Evolutionary conservation across 331 rosid species (phyloP), one percentile per base, ranked within the genome.

Genomic region (Prunus yedoensis): DNA sequence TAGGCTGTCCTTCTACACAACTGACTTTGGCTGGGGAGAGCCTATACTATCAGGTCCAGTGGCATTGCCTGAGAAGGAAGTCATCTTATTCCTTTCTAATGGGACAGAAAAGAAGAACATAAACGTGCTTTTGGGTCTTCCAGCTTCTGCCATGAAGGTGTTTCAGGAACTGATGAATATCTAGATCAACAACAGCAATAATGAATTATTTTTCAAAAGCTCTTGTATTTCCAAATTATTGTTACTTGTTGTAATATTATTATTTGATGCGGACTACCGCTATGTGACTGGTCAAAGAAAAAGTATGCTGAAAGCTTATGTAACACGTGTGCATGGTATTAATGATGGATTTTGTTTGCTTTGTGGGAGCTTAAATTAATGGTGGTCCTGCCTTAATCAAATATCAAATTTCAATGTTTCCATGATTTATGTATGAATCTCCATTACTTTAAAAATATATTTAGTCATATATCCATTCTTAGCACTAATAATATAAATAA

Each of bases 11-110:
- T 91, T 91, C 63, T 82, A 86, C 63, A 84, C 80, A 20, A 83
- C 94, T 47, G 92, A 91, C 68, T 91, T 91, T 75, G 97, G 97
- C 13, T 91, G 97, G 97, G 97, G 97, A 21, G 92, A 89, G 11
- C 92, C 94, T 35, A 77, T 87, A 68, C 77, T 91, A 1, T 87
- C 97, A 1, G 97, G 92, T 18, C 97, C 97, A 1, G 94, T 89
- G 56, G 87, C 92, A 10, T 73, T 89, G 86, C 97, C 97, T 0
- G 92, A 89, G 84, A 89, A 91, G 80, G 97, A 91, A 79, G 94
- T 91, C 80, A 86, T 85, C 54, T 57, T 91, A 77, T 91, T 91
- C 80, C 83, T 89, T n/a, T 86, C 92, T 28, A 81, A 81, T 63
- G 93, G 97, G 20, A 78, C 72, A 23, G 92, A 87, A 79, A 88